Evolutionary conservation across 78 protist species (phyloP).

Genomic region (Dictyostelium discoideum): DNA sequence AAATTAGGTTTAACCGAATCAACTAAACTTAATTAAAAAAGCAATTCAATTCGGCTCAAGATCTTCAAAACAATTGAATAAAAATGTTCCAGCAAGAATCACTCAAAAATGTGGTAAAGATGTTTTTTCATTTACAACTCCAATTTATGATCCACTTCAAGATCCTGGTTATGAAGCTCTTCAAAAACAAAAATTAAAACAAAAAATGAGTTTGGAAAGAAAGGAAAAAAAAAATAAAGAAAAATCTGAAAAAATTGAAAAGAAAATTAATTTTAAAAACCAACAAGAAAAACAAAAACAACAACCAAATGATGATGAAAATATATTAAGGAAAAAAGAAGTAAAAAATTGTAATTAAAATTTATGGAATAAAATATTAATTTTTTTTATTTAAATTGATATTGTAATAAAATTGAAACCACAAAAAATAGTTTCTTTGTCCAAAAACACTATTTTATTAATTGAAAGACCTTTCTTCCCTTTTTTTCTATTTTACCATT

Average conservation of each 20-base stretch:
- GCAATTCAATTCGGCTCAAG: conserved; percentile 92
- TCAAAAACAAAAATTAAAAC: conserved; percentile 19
- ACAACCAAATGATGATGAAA: neutral
- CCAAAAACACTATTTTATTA: no score
- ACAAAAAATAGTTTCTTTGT: neutral
- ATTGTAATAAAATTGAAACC: neutral
- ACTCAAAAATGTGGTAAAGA: conserved; percentile 67
- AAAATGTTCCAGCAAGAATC: conserved; percentile 42
- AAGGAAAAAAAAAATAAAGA: conserved; percentile 18
- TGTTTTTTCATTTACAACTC: conserved; percentile 25
- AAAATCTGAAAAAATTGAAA: neutral
- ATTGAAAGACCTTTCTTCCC: no score
- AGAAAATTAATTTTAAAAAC: neutral
- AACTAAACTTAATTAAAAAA: conserved; percentile 69
- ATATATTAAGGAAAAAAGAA: neutral
- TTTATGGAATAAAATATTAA: neutral
- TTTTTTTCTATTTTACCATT: no score
- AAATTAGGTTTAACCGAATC: conserved; percentile 60
- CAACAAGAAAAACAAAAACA: neutral
- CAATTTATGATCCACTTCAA: conserved; percentile 41
- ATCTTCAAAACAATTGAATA: conserved; percentile 57
- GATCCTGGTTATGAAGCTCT: conserved; percentile 18
- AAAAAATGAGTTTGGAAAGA: neutral
- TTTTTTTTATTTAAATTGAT: neutral
- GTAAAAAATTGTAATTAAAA: neutral